A percentile compares a stretch with the other conserved stretches of the same genome.
These are phyloP conservation scores for Isabelozyma heimii DNA, from an alignment of 805 yeast genomes.

Conservation along the genomic window DNA sequence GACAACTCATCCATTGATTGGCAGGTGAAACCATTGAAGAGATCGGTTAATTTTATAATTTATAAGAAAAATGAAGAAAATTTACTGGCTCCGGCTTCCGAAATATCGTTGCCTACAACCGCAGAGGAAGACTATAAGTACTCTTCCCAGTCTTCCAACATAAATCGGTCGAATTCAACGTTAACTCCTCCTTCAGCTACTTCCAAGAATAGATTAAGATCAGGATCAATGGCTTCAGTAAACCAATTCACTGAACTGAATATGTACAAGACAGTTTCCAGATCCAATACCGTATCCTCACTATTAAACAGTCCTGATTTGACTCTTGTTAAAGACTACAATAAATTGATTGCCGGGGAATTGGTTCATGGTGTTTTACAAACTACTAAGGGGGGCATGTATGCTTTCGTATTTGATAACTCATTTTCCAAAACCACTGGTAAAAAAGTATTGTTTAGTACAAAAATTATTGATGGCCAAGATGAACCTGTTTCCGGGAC, in stretches of 20 bases:
- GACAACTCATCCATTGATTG: slow-evolving; percentile 66
- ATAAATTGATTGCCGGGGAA: slow-evolving; percentile 51
- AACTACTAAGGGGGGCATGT: slow-evolving; percentile 64
- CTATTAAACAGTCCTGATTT: slow-evolving; percentile 40
- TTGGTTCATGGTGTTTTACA: slow-evolving; percentile 58
- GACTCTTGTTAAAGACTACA: slow-evolving; percentile 57
- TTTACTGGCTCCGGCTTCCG: slow-evolving; percentile 5
- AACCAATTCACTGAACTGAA: slow-evolving; percentile 30
- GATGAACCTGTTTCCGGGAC: background rate
- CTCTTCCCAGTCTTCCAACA: slow-evolving; percentile 4
- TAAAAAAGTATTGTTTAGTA: slow-evolving; percentile 72
- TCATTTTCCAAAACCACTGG: slow-evolving; percentile 83
- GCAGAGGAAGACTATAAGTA: background rate
- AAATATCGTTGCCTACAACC: slow-evolving; percentile 8
- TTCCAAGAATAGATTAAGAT: slow-evolving; percentile 11
- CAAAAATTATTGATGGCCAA: slow-evolving; percentile 13
- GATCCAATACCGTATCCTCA: slow-evolving; percentile 37
- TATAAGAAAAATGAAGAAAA: slow-evolving; percentile 23
- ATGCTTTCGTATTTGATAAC: slow-evolving; percentile 89
- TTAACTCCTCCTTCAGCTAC: background rate
- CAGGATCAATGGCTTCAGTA: slow-evolving; percentile 32
- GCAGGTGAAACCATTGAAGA: slow-evolving; percentile 72
- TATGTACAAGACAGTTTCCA: slow-evolving; percentile 30
- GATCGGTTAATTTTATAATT: slow-evolving; percentile 40
- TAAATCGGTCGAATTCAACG: background rate